Evolutionary conservation across 1,284 basidiomycete genomes (phyloP), one percentile per base, ranked within the genome.

Genomic region (Erythrobasidium hasegawianum): DNA sequence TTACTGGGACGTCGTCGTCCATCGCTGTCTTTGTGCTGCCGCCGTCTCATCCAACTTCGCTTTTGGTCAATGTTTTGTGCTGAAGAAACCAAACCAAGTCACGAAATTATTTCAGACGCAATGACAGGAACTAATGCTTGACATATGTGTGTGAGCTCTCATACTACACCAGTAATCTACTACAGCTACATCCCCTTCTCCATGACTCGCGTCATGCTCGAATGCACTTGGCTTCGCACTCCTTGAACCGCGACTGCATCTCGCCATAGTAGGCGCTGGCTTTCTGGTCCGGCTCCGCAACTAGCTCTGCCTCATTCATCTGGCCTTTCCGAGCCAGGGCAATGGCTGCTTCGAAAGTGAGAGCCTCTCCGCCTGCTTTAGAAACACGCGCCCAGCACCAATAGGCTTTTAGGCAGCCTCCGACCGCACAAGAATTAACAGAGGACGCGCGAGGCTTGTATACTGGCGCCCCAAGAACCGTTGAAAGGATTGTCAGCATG

Each of bases 341-440:
- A 16, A 57, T 40, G 26, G 33, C 39, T 4, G 9, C 39, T 40
- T 57, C 55, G 33, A 57, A 33, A 33, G 33, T 33, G 11, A 57
- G 27, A 29, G 13, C 55, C 3, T 14, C 14, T 29, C 22, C 18
- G n/a, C 26, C 39, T 20, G 38, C 5, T 39, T 8, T 4, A 8
- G 55, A 16, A 38, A 7, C 13, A 22, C 66, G 59, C 41, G 22
- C 16, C 40, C 41, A 68, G 52, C 52, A 50, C 66, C 66, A 68
- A 29, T 54, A 68, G n/a, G 66, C 66, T 45, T 68, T 68, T 27
- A 62, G 45, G 26, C 53, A 57, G 1, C 66, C 66, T n/a, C 66
- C 66, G 18, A 62, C 20, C 13, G 59, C 39, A 26, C 66, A 68
- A 1, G 66, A 68, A 26, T 54, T 68, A 5, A 53, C 16, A 9